Conservation (phyloP, 208 protist genomes). For the Wallacemonas collosoma region DNA sequence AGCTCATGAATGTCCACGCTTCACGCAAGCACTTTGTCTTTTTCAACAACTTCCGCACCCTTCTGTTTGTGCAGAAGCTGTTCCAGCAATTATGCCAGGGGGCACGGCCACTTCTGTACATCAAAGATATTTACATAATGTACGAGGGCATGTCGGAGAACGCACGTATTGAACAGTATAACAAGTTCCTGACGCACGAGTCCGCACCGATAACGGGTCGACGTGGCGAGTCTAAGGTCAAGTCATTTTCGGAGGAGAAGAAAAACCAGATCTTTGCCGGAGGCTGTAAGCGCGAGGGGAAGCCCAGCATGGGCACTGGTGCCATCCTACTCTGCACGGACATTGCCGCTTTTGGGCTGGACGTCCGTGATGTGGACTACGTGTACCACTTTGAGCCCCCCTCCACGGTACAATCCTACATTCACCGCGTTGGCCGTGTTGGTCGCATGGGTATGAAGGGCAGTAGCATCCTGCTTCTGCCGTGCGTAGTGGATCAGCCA, state of each 20-base stretch:
- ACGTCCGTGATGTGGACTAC: conserved; percentile 93
- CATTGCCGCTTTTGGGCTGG: conserved; percentile 87
- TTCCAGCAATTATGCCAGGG: conserved; percentile 53
- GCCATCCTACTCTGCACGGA: conserved; percentile 91
- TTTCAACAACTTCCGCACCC: conserved; percentile 78
- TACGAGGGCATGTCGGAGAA: conserved; percentile 86
- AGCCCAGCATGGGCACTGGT: conserved; percentile 59
- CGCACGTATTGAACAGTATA: conserved; percentile 81
- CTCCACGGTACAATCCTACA: conserved; percentile 73
- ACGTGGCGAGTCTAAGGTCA: conserved; percentile 20
- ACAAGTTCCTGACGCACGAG: conserved; percentile 75
- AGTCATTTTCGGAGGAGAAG: conserved; percentile 64
- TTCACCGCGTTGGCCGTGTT: conserved; percentile 90
- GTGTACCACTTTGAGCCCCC: conserved; percentile 93
- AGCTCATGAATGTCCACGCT: conserved; percentile 87
- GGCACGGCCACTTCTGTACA: conserved; percentile 57
- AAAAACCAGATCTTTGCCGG: conserved; percentile 75
- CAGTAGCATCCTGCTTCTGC: conserved; percentile 81
- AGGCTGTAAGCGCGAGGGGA: conserved; percentile 80
- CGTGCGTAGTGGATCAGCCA: conserved; percentile 35
- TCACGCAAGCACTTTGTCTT: conserved; percentile 94
- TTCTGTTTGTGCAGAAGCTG: conserved; percentile 72
- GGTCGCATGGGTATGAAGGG: conserved; percentile 90
- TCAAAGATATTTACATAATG: conserved; percentile 76
- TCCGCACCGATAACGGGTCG: conserved; percentile 1